A percentile compares a stretch with the other conserved stretches of the same genome.
Conservation (phyloP, 192 early-diverging fungal species). For the Allomyces arbusculus region DNA sequence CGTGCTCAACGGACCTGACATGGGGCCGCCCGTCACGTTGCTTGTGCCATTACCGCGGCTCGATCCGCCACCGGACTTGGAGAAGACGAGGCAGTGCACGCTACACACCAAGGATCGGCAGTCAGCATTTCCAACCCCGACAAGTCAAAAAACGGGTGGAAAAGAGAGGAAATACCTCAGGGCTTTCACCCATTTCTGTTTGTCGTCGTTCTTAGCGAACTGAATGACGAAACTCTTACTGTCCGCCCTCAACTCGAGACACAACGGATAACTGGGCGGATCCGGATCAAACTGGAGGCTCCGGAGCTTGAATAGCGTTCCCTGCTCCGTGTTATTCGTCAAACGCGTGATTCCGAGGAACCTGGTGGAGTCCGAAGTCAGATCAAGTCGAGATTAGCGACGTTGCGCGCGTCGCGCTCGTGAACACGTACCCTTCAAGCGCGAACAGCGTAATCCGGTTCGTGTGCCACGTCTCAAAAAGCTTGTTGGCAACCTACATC, state of each 20-base stretch:
- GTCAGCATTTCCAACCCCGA: too few relatives aligned
- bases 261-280: background rate
- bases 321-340: background rate
- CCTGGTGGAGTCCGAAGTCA: too few relatives aligned
- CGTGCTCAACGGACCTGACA: too few relatives aligned
- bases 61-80: background rate
- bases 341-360: background rate
- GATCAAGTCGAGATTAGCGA: too few relatives aligned
- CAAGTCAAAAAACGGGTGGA: too few relatives aligned
- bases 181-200: background rate
- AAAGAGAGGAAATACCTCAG: background rate
- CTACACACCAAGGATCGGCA: too few relatives aligned
- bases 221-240: background rate
- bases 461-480: background rate
- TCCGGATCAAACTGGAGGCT: background rate
- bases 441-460: background rate
- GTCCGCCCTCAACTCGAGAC: background rate
- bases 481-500: background rate
- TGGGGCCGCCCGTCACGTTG: too few relatives aligned
- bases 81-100: background rate
- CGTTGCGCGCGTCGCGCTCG: too few relatives aligned
- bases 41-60: background rate
- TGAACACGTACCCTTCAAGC: background rate
- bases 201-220: background rate
- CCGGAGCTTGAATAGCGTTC: background rate